phyloP scores from a whole-genome alignment of 2,329 filamentous ascomycete genomes.

The Pseudogymnoascus destructans region DNA sequence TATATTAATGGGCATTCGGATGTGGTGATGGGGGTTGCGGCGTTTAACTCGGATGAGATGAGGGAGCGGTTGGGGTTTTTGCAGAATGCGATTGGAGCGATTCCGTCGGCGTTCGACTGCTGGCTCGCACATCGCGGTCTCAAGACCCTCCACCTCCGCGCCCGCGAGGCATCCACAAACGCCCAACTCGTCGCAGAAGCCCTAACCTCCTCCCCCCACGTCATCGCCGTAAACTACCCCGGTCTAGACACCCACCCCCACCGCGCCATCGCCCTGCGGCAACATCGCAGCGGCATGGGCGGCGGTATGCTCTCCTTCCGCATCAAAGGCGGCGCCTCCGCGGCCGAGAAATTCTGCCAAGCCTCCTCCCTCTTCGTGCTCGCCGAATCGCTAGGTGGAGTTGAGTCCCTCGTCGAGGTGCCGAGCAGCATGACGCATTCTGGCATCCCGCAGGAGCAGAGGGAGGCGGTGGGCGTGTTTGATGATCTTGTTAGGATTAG shows the following conservation, averaged over 20 bases:
- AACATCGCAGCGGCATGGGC: constrained; percentile 88
- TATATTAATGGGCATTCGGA: constrained; percentile 98
- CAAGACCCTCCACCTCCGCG: constrained; percentile 91
- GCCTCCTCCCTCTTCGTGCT: constrained; percentile 81
- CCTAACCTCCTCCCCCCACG: constrained; percentile 66
- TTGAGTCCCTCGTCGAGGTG: constrained; percentile 85
- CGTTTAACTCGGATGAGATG: constrained; percentile 78
- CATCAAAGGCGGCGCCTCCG: constrained; percentile 70
- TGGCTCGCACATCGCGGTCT: constrained; percentile 96
- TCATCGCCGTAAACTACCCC: constrained; percentile 90
- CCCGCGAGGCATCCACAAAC: constrained; percentile 71
- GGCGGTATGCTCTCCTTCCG: constrained; percentile 98
- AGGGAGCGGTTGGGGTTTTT: constrained; percentile 72
- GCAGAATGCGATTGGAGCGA: constrained; percentile 92
- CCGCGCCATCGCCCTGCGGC: constrained; percentile 68
- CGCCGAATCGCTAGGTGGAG: constrained; percentile 81
- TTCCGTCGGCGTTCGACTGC: constrained; percentile 89
- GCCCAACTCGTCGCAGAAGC: constrained; percentile 63
- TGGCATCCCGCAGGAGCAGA: constrained; percentile 79
- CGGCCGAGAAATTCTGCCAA: constrained; percentile 87
- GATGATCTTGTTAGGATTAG: constrained; percentile 89
- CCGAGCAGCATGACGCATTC: constrained; percentile 95
- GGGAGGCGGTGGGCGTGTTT: constrained; percentile 85
- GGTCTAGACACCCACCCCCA: constrained; percentile 81
- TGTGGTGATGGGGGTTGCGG: constrained; percentile 93